phyloP scores from a whole-genome alignment of 1,284 basidiomycete genomes.

The Pisolithus thermaeus region DNA sequence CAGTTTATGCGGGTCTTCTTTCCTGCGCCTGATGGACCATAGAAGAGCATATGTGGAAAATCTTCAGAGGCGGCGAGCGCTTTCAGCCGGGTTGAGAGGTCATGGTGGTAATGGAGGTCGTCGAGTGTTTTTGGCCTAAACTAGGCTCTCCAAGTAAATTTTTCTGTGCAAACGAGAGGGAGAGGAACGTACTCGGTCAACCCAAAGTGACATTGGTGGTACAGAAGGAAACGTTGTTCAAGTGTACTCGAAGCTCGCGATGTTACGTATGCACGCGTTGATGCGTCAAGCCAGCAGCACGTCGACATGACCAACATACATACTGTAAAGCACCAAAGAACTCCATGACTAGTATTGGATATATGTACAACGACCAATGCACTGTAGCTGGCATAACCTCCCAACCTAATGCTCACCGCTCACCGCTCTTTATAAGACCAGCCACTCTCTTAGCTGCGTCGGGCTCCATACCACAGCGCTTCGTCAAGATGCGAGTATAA shows the following conservation, averaged over 20 bases:
- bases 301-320: too few relatives aligned
- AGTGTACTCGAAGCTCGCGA: too few relatives aligned
- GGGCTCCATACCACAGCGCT: slow-evolving; percentile 23
- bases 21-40: slow-evolving; percentile 94
- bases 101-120: slow-evolving; percentile 85
- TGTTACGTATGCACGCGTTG: too few relatives aligned
- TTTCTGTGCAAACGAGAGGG: not conserved
- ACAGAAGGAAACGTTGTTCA: too few relatives aligned
- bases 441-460: slow-evolving; percentile 23
- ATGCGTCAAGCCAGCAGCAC: too few relatives aligned
- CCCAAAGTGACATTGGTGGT: slow-evolving; percentile 77
- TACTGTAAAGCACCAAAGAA: too few relatives aligned
- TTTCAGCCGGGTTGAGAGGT: slow-evolving; percentile 74
- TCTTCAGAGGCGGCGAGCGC: slow-evolving; percentile 85
- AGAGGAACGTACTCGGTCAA: slow-evolving; percentile 60
- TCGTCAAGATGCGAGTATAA: slow-evolving; percentile 18
- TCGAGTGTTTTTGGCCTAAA: slow-evolving; percentile 84
- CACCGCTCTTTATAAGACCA: slow-evolving; percentile 17
- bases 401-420: not conserved
- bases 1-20: slow-evolving; percentile 97
- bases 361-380: too few relatives aligned
- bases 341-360: too few relatives aligned
- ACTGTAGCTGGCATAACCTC: too few relatives aligned
- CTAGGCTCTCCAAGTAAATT: slow-evolving; percentile 34
- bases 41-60: slow-evolving; percentile 98